Evolutionary conservation across 306 rosid genomes (phyloP).

Genomic region (Sindora glabra): DNA sequence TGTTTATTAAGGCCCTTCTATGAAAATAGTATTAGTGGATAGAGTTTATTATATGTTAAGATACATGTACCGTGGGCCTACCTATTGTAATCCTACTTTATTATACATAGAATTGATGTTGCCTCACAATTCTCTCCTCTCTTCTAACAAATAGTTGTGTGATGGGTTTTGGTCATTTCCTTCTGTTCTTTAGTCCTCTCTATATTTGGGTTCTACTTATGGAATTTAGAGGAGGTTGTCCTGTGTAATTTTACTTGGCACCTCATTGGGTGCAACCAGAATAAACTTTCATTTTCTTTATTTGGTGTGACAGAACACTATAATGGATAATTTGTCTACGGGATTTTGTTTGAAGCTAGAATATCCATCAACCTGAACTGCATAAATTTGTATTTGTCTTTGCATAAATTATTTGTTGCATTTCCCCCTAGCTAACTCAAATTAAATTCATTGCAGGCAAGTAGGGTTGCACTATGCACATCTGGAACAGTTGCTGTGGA

Average conservation of each 20-base stretch:
- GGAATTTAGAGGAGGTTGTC: not conserved
- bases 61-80: no score
- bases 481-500: constrained; percentile 84
- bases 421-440: constrained; percentile 8
- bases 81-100: no score
- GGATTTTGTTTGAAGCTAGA: not conserved
- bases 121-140: no score
- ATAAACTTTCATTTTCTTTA: not conserved
- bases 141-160: no score
- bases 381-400: not conserved
- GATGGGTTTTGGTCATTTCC: not conserved
- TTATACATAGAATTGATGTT: no score
- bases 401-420: constrained; percentile 4
- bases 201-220: not conserved
- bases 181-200: not conserved
- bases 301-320: not conserved
- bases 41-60: no score
- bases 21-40: no score
- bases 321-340: not conserved
- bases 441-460: constrained; percentile 48
- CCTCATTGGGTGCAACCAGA: not conserved
- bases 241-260: not conserved
- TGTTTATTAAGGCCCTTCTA: no score
- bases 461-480: constrained; percentile 78
- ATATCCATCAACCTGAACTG: not conserved